These are phyloP conservation scores for Clarireedia monteithiana DNA, from an alignment of 2,329 filamentous ascomycete species.

Conservation along the genomic window DNA sequence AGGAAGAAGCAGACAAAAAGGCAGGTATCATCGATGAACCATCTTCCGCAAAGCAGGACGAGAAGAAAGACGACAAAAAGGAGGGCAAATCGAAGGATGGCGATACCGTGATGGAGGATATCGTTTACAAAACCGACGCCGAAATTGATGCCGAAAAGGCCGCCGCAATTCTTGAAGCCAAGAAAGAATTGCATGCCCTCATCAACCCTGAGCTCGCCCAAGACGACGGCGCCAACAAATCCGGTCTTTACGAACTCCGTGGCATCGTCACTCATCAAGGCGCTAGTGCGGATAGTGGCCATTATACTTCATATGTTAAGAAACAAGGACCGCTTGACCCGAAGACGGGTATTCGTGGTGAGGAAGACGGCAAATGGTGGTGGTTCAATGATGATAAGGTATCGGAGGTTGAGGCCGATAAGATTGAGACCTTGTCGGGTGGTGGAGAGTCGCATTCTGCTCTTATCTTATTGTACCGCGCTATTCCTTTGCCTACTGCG, in stretches of 20 bases:
- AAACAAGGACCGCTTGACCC: constrained; percentile 69
- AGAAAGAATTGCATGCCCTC: constrained; percentile 78
- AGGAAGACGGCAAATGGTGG: constrained; percentile 96
- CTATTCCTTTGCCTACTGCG: constrained; percentile 58
- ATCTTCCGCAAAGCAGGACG: constrained; percentile 39
- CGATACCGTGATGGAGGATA: constrained; percentile 59
- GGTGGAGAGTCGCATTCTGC: constrained; percentile 84
- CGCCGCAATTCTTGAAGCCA: constrained; percentile 66
- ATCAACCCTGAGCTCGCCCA: constrained; percentile 66
- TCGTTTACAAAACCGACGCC: constrained; percentile 78
- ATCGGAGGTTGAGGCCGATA: constrained; percentile 80
- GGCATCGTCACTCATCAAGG: constrained; percentile 96
- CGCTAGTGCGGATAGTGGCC: constrained; percentile 90
- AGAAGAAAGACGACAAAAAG: constrained; percentile 29
- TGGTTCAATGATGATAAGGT: constrained; percentile 99
- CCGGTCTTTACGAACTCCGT: constrained; percentile 88
- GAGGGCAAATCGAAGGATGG: constrained; percentile 45
- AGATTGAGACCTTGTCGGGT: constrained; percentile 82
- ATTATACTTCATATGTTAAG: constrained; percentile 98
- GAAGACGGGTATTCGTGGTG: constrained; percentile 66
- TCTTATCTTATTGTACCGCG: constrained; percentile 70
- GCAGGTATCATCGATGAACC: constrained; percentile 38
- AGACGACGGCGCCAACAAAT: constrained; percentile 83
- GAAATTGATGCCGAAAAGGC: constrained; percentile 83
- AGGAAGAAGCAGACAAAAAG: constrained; percentile 40